phyloP scores from a whole-genome alignment of 2,329 filamentous ascomycete species.

The Coniochaeta sp. region DNA sequence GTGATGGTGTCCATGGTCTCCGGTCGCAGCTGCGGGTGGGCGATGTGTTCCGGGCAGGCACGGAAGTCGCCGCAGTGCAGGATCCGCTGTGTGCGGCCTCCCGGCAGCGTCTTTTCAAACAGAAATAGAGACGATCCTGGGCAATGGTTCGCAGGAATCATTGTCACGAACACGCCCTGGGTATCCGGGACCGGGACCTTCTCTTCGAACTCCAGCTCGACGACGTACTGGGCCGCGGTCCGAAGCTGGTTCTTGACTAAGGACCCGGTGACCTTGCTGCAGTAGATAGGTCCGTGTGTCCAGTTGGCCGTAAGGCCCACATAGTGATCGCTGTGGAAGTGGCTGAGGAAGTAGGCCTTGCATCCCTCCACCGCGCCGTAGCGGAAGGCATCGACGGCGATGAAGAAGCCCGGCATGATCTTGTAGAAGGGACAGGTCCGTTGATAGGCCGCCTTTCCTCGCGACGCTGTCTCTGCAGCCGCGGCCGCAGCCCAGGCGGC shows the following conservation, averaged over 20 bases:
- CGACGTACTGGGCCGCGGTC: slow-evolving; percentile 79
- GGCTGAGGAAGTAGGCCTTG: slow-evolving; percentile 91
- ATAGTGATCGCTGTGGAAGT: slow-evolving; percentile 98
- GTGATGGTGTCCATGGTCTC: slow-evolving; percentile 63
- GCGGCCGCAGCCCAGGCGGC: slow-evolving; percentile 84
- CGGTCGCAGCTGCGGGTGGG: slow-evolving; percentile 74
- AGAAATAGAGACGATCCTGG: slow-evolving; percentile 90
- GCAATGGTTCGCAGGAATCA: slow-evolving; percentile 96
- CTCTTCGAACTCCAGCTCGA: slow-evolving; percentile 78
- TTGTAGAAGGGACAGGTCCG: slow-evolving; percentile 98
- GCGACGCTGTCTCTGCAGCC: slow-evolving; percentile 66
- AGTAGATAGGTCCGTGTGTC: slow-evolving; percentile 93
- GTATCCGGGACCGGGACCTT: slow-evolving; percentile 74
- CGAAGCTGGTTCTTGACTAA: slow-evolving; percentile 79
- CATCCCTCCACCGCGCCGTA: slow-evolving; percentile 92
- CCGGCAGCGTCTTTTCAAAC: slow-evolving; percentile 67
- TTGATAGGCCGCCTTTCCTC: slow-evolving; percentile 80
- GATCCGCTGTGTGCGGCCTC: slow-evolving; percentile 64
- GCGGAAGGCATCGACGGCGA: slow-evolving; percentile 92
- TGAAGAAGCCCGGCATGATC: slow-evolving; percentile 86
- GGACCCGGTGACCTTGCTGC: slow-evolving; percentile 86
- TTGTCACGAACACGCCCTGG: slow-evolving; percentile 77
- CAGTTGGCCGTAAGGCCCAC: slow-evolving; percentile 82
- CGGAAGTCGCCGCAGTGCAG: slow-evolving; percentile 95
- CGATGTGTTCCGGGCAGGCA: slow-evolving; percentile 76